A percentile compares a stretch with the other conserved stretches of the same genome.
phyloP scores from a whole-genome alignment of 2,329 filamentous ascomycete species.

The Colletotrichum gloeosporioides region DNA sequence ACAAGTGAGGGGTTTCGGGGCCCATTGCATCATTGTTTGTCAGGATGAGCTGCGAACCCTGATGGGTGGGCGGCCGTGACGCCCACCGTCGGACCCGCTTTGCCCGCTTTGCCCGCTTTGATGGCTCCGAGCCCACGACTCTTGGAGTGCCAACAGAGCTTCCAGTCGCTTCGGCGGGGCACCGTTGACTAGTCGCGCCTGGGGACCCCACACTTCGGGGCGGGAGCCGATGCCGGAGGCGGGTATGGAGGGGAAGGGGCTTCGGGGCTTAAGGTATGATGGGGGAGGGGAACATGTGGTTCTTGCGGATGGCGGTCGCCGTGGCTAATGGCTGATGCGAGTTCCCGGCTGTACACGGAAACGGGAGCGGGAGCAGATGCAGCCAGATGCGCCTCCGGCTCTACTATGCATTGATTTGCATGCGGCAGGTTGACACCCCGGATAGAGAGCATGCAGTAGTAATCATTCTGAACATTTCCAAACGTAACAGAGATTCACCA shows the following conservation, averaged over 20 bases:
- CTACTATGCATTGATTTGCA: not conserved
- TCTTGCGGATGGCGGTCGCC: not conserved
- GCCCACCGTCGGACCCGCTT: conserved; percentile 17
- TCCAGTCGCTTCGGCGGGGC: not conserved
- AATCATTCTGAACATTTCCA: not conserved
- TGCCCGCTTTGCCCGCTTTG: conserved; percentile 8
- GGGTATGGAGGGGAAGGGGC: not conserved
- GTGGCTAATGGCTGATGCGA: not conserved
- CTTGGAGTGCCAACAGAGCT: not conserved
- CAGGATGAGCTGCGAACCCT: conserved; percentile 18
- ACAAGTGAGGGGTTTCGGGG: conserved; percentile 14
- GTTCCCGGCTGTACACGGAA: not conserved
- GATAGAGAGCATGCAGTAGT: not conserved
- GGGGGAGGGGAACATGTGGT: not conserved
- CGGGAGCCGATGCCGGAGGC: not conserved
- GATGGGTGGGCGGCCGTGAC: conserved; percentile 9
- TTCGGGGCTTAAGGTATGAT: not conserved
- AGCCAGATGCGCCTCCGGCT: not conserved
- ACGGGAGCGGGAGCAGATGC: not conserved
- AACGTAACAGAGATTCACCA: not conserved
- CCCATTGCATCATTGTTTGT: conserved; percentile 22
- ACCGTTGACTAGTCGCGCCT: not conserved
- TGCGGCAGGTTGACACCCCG: not conserved
- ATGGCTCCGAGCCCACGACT: not conserved
- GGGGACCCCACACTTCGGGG: conserved; percentile 8